phyloP scores from a whole-genome alignment of 2,329 filamentous ascomycete species.

The Emergomyces orientalis region DNA sequence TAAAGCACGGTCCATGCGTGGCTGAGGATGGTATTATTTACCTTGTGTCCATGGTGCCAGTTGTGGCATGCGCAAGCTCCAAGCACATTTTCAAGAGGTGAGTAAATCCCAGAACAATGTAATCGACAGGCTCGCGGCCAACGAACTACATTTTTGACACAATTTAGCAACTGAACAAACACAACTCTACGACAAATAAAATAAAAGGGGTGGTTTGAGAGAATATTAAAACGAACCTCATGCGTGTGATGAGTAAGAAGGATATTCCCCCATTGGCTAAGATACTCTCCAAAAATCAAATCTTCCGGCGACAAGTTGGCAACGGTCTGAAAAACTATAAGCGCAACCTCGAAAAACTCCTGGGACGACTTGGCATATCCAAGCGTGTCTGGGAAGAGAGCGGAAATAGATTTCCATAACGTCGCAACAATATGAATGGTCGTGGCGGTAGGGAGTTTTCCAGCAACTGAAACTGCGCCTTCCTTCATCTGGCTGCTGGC shows the following conservation, averaged over 20 bases:
- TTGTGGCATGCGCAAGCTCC: conserved; percentile 29
- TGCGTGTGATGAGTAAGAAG: conserved; percentile 36
- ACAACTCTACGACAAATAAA: background rate
- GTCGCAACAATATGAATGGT: conserved; percentile 34
- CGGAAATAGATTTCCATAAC: conserved; percentile 38
- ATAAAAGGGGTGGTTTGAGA: background rate
- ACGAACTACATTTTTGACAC: conserved; percentile 29
- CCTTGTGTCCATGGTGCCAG: conserved; percentile 28
- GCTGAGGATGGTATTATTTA: conserved; percentile 19
- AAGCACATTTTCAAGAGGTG: conserved; percentile 36
- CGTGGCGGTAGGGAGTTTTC: conserved; percentile 21
- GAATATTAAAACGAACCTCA: conserved; percentile 26
- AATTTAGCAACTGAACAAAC: conserved; percentile 16
- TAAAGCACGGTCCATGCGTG: background rate
- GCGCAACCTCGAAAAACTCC: conserved; percentile 40
- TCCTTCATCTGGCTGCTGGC: conserved; percentile 5
- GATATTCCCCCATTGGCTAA: conserved; percentile 35
- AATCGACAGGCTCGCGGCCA: conserved; percentile 37
- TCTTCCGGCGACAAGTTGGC: conserved; percentile 31
- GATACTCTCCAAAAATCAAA: conserved; percentile 32
- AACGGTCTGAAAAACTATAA: conserved; percentile 36
- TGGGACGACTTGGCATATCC: conserved; percentile 31
- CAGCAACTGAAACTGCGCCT: background rate
- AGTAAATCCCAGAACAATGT: conserved; percentile 36
- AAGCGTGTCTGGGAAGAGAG: conserved; percentile 33